Evolutionary conservation across 169 alveolate genomes (phyloP).

Genomic region (Cyclospora cayetanensis): DNA sequence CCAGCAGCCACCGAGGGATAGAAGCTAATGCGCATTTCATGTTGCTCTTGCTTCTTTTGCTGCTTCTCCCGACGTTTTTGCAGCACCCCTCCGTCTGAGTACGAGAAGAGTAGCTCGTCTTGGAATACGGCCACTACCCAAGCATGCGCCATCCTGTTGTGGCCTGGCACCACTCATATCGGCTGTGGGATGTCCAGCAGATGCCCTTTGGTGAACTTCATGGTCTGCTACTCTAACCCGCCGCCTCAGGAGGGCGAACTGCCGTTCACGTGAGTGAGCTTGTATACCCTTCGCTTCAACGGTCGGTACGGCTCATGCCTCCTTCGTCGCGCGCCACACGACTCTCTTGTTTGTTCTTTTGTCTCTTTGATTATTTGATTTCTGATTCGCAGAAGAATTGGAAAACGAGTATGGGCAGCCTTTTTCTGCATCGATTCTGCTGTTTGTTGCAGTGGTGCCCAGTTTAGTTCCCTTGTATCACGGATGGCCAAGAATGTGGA

Average conservation of each 20-base stretch:
- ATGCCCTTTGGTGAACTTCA: background rate
- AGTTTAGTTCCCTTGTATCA: too few relatives aligned
- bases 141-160: background rate
- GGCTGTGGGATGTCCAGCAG: background rate
- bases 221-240: background rate
- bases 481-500: too few relatives aligned
- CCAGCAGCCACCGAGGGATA: too few relatives aligned
- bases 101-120: background rate
- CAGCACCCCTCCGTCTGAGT: background rate
- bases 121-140: background rate
- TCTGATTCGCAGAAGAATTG: too few relatives aligned
- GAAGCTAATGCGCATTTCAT: background rate
- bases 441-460: too few relatives aligned
- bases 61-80: background rate
- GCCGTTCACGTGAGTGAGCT: background rate
- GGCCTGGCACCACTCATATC: background rate
- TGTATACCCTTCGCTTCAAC: too few relatives aligned
- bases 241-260: background rate
- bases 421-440: too few relatives aligned
- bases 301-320: too few relatives aligned
- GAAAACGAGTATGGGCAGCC: too few relatives aligned
- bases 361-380: too few relatives aligned
- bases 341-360: too few relatives aligned
- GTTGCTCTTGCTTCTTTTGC: background rate
- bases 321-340: too few relatives aligned